A percentile compares a stretch with the other conserved stretches of the same genome.
Evolutionary conservation across 129 eudicot genomes (phyloP).

Genomic region (Helichrysum umbraculigerum): DNA sequence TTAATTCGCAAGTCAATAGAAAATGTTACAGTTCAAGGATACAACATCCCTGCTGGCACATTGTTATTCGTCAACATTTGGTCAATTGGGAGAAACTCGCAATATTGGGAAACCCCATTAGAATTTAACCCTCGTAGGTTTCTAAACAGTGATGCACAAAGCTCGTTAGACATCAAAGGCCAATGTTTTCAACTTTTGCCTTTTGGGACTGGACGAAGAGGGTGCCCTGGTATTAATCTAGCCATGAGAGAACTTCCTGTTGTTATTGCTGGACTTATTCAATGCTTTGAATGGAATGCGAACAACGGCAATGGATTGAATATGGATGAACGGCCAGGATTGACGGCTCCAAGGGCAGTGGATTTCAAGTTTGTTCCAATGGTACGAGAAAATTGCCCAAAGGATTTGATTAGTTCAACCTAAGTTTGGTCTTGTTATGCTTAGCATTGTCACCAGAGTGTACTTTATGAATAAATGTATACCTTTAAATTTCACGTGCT

Average conservation of each 20-base stretch:
- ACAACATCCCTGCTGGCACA: constrained; percentile 40
- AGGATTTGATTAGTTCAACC: not conserved
- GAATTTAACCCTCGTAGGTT: constrained; percentile 51
- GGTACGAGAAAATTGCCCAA: constrained; percentile 17
- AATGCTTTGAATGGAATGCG: constrained; percentile 59
- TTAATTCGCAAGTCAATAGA: constrained; percentile 38
- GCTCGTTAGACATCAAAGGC: constrained; percentile 47
- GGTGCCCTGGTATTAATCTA: constrained; percentile 55
- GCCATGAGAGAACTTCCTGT: constrained; percentile 41
- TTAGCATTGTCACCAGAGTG: no score
- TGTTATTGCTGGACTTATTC: constrained; percentile 43
- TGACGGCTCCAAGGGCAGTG: constrained; percentile 54
- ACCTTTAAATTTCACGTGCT: no score
- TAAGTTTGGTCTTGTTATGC: not conserved
- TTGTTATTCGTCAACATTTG: constrained; percentile 49
- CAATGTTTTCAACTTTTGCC: constrained; percentile 56
- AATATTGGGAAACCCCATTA: constrained; percentile 48
- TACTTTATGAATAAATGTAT: no score
- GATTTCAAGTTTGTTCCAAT: constrained; percentile 43
- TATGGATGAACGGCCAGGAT: constrained; percentile 51
- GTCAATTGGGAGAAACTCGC: constrained; percentile 54
- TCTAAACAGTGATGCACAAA: constrained; percentile 20
- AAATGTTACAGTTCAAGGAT: constrained; percentile 38
- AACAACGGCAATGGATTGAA: constrained; percentile 10
- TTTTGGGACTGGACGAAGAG: constrained; percentile 58